Evolutionary conservation across 495 filamentous ascomycete species (phyloP), one percentile per base, ranked within the genome.

Genomic region (Aspergillus nidulans): DNA sequence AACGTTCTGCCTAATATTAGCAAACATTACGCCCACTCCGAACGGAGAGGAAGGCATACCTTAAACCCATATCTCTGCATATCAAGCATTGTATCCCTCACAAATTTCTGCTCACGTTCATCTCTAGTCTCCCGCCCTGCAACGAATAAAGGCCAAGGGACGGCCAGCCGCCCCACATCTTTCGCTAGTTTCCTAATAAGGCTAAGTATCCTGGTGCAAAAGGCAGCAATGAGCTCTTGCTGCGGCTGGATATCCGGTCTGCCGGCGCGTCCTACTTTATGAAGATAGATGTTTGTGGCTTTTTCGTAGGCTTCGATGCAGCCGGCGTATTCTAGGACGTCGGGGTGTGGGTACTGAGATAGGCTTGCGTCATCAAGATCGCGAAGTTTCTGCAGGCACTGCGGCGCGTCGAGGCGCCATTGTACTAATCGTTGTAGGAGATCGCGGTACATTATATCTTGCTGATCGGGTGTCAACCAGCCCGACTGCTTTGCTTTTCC

Each of bases 251-350:
- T 60, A 28, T 63, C 61, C 6, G 66, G 66, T 43, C 72, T 67
- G 12, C 58, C 67, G 23, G 64, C 69, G n/a, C 65, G 69, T 25
- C 57, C 69, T 8, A 75, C 53, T 49, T 71, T 66, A 52, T 73
- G 67, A 9, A 75, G 56, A 49, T 66, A 69, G 2, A 75, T 59
- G 21, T 66, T 65, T 3, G 72, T 73, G 12, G 72, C 72, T 47
- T 75, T 73, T 26, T 75, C 72, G 46, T 73, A 75, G 0, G 70
- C 69, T 42, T 75, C 72, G 28, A 75, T 68, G 41, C 72, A 73
- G 8, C 70, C 72, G 4, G 62, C 67, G 49, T 75, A 72, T 40
- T 73, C 72, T 2, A 75, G 32, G 13, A 72, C 58, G 20, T 72
- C 66, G 0, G 63, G 67, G 36, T 63, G 71, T 2, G 63, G 63